Conservation (phyloP, 352 stramenopile genomes). For the Salisapilia sapeloensis region DNA sequence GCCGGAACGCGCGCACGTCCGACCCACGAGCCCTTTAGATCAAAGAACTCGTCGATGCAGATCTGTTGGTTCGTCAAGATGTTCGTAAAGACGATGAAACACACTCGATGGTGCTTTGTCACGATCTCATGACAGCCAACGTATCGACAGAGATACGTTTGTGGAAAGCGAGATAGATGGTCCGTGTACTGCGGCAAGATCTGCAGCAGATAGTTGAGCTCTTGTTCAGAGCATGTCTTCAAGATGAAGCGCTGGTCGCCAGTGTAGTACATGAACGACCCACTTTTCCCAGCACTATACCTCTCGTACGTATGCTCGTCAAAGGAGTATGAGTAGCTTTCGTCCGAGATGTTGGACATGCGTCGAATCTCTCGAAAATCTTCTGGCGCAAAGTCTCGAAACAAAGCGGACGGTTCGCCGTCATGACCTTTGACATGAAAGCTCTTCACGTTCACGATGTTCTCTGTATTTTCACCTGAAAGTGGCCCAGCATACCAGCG, state of each 20-base stretch:
- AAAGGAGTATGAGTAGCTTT: conserved; percentile 67
- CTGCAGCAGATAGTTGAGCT: conserved; percentile 71
- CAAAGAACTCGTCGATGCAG: conserved; percentile 80
- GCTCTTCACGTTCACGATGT: conserved; percentile 27
- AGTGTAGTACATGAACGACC: conserved; percentile 82
- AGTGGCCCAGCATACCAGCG: too few species aligned
- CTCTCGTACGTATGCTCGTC: conserved; percentile 59
- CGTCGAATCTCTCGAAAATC: conserved; percentile 67
- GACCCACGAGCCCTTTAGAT: conserved; percentile 85
- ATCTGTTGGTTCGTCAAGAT: conserved; percentile 75
- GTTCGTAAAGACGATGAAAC: conserved; percentile 81
- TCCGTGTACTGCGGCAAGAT: conserved; percentile 81
- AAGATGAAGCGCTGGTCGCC: conserved; percentile 80
- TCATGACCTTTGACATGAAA: conserved; percentile 56
- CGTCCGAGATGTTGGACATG: conserved; percentile 60
- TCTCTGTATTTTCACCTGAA: conserved; percentile 8
- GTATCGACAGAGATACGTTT: conserved; percentile 79
- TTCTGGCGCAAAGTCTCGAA: conserved; percentile 69
- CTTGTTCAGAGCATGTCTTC: conserved; percentile 73
- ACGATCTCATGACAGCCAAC: conserved; percentile 79
- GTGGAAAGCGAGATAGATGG: conserved; percentile 61
- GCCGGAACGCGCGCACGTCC: conserved; percentile 49
- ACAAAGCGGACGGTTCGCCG: conserved; percentile 45
- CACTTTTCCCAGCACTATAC: conserved; percentile 83
- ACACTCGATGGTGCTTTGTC: conserved; percentile 70